phyloP scores from a whole-genome alignment of 495 filamentous ascomycete genomes.

The Patellaria atrata region DNA sequence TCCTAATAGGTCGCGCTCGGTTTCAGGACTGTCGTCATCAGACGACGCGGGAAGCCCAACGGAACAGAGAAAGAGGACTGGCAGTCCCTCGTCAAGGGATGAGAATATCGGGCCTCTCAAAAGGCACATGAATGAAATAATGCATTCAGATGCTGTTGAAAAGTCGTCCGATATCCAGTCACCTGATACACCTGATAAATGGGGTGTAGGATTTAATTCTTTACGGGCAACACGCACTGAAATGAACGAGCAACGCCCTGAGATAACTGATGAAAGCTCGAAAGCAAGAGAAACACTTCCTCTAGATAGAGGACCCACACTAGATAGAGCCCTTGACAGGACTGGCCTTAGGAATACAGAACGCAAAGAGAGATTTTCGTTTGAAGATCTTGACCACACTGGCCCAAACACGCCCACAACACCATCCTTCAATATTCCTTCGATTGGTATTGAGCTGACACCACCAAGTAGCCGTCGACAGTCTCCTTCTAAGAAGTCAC shows the following conservation, averaged over 20 bases:
- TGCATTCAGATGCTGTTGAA: conserved; percentile 24
- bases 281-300: no score
- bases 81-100: conserved; percentile 4
- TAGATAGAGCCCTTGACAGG: no score
- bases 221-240: no score
- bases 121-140: conserved; percentile 53
- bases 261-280: no score
- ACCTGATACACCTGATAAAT: conserved; percentile 26
- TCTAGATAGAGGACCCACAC: no score
- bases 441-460: conserved; percentile 16
- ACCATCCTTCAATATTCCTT: conserved; percentile 8
- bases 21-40: conserved; percentile 2
- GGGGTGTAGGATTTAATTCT: no score
- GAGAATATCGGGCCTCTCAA: conserved; percentile 42
- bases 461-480: conserved; percentile 13
- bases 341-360: no score
- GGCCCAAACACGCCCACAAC: conserved; percentile 20
- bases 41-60: not conserved
- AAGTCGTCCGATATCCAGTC: conserved; percentile 7
- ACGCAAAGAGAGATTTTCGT: conserved; percentile 13
- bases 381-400: conserved; percentile 21
- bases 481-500: conserved; percentile 16
- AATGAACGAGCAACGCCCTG: no score
- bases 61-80: not conserved
- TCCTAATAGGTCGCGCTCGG: no score